A percentile compares a stretch with the other conserved stretches of the same genome.
These are phyloP conservation scores for Alternaria novae-zelandiae DNA, from an alignment of 2,329 filamentous ascomycete species.

Conservation along the genomic window DNA sequence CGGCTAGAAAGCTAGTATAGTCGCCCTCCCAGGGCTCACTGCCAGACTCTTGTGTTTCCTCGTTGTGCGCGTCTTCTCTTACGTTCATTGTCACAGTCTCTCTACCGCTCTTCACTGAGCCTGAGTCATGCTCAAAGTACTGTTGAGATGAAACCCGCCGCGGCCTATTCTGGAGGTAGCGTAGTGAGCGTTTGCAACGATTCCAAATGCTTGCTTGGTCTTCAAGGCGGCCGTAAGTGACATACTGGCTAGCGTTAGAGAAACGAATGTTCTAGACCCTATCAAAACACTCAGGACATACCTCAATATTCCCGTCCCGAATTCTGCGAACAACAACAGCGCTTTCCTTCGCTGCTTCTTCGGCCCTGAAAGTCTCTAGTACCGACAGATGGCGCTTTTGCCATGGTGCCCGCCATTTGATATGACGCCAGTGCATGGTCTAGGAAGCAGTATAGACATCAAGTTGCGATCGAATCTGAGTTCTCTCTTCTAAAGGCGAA, in stretches of 20 bases:
- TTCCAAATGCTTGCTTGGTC: background rate
- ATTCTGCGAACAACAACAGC: background rate
- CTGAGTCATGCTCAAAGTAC: background rate
- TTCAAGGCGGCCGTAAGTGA: slow-evolving; percentile 1
- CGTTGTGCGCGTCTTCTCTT: background rate
- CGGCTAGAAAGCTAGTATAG: background rate
- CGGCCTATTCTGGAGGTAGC: background rate
- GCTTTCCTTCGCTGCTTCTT: background rate
- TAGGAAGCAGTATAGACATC: background rate
- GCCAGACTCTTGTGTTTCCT: background rate
- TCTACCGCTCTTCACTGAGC: background rate
- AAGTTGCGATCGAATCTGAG: background rate
- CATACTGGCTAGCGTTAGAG: background rate
- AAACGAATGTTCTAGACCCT: background rate
- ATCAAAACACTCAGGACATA: background rate
- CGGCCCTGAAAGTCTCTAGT: slow-evolving; percentile 1
- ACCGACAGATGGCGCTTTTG: background rate
- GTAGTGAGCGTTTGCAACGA: background rate
- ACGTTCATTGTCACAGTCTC: background rate
- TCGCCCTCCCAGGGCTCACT: background rate
- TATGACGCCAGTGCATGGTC: slow-evolving; percentile 9
- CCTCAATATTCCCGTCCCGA: background rate
- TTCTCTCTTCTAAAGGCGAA: background rate
- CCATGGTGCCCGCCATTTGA: slow-evolving; percentile 3
- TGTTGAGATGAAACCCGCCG: background rate